Base-by-base conservation (phyloP, 345 rosid genomes). In the Streptanthus diversifolius region DNA sequence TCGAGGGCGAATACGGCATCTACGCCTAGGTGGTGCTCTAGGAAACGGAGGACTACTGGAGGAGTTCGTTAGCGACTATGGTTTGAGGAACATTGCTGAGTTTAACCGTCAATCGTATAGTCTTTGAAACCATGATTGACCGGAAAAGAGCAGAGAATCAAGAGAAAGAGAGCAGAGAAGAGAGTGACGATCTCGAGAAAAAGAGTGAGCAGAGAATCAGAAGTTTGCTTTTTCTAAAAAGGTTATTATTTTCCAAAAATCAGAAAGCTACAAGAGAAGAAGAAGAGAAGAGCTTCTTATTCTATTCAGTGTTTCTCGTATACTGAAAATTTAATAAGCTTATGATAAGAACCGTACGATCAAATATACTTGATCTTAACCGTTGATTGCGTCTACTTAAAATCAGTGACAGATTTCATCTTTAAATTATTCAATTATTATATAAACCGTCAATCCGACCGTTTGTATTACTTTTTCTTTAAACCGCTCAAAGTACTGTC, bases 1-100 rank as follows among this genome's bases (percentile, higher is more conserved):
- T 95, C 91, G 65, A 95, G 55, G 37, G 97, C 96, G 76, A 76
- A 89, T 70, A 91, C 83, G 5, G 97, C 69, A 79, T 83, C 85
- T 9, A 62, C 52, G 53, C 90, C 96, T 75, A 95, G 85, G 61
- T 77, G 79, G 43, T 84, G 78, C 79, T 88, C 93, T 11, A 95
- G 80, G 79, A 78, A 88, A 2, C 72, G 79, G 30, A 89, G 74
- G 61, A 95, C 89, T 59, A 90, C 93, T 70, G 79, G 30, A 89
- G 74, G 61, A 95, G 90, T 59, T 91, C 93, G 49, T 71, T 72
- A 63, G 97, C 99, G 37, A 78, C 59, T 59, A 79, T 76, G 44
- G 93, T 82, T 71, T 77, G 87, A 9, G 91, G 95, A 32, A 95
- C 72, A 81, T 89, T 85, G 1, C 86, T 40, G 57, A 91, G 48